Base-by-base conservation (phyloP, 257 asterid species). In the Primulina huaijiensis region DNA sequence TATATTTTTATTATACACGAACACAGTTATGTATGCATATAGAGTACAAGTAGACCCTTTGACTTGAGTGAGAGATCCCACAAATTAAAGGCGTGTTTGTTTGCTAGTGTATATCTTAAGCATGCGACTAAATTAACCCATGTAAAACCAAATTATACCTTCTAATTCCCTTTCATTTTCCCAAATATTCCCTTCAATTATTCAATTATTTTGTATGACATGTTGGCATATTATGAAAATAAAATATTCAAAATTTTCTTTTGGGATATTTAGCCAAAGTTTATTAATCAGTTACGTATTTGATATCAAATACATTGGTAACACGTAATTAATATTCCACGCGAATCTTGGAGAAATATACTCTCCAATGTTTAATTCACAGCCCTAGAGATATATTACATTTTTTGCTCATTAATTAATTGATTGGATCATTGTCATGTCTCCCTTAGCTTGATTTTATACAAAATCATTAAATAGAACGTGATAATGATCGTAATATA, bases 131-230 rank as follows among this genome's bases (percentile, higher is more conserved):
- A 80, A n/a, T n/a, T n/a, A n/a, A 79, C 80, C 82, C 74, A 82
- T 73, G 63, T 67, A 82, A 81, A 83, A 85, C 85, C 88, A 83
- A 89, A 84, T 85, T 84, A 43, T 43, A 86, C 88, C 92, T 89
- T 87, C 88, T 89, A 89, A 91, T 87, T 83, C 96, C 86, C 80
- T 81, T 78, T 73, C 90, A 79, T 79, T 82, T 89, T 84, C 92
- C 96, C 87, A 90, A 76, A 86, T 90, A 86, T 90, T 85, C 96
- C 77, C 82, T 85, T 79, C 86, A n/a, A n/a, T n/a, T n/a, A n/a
- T 86, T 81, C 93, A 82, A 86, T 92, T 83, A 81, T 87, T 83
- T 85, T 86, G 88, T 88, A 92, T 87, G 78, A 83, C 92, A 83
- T 83, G 89, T 79, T 82, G 81, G 89, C n/a, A 77, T 78, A 82